Conservation (phyloP, 202 grass and related monocot species). For the Digitaria exilis region DNA sequence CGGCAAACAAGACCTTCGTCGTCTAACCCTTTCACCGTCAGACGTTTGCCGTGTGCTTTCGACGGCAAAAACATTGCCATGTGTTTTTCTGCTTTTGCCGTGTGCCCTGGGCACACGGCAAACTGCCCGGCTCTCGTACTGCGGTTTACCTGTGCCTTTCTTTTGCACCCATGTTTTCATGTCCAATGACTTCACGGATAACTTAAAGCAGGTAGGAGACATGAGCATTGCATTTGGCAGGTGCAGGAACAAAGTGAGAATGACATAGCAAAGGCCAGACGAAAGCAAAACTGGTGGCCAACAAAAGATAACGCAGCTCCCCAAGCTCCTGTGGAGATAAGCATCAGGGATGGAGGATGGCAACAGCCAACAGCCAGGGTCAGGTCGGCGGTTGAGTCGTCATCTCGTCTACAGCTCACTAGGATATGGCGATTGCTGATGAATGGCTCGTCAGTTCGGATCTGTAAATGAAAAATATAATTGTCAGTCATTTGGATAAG, state of each 20-base stretch:
- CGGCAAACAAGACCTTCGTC: no score
- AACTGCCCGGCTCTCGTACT: no score
- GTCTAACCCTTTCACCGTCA: no score
- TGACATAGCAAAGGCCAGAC: slow-evolving; percentile 8
- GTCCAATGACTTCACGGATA: neutral
- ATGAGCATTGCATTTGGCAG: slow-evolving; percentile 8
- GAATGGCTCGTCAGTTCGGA: neutral
- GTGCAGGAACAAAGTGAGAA: neutral
- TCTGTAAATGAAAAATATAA: neutral
- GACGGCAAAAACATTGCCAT: no score
- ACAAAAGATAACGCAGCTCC: slow-evolving; percentile 1
- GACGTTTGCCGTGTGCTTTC: no score
- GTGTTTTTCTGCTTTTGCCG: no score
- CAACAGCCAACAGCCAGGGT: neutral
- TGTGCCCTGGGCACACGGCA: no score
- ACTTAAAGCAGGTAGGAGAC: neutral
- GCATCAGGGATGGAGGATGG: neutral
- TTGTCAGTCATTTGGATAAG: slow-evolving; percentile 7
- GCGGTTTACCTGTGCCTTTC: neutral
- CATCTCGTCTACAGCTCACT: neutral
- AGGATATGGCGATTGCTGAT: neutral
- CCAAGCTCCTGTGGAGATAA: slow-evolving; percentile 44
- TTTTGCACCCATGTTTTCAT: neutral
- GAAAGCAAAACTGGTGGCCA: slow-evolving; percentile 11
- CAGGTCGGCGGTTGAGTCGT: slow-evolving; percentile 13